Conservation (phyloP, 306 rosid species). For the Pueraria montana region DNA sequence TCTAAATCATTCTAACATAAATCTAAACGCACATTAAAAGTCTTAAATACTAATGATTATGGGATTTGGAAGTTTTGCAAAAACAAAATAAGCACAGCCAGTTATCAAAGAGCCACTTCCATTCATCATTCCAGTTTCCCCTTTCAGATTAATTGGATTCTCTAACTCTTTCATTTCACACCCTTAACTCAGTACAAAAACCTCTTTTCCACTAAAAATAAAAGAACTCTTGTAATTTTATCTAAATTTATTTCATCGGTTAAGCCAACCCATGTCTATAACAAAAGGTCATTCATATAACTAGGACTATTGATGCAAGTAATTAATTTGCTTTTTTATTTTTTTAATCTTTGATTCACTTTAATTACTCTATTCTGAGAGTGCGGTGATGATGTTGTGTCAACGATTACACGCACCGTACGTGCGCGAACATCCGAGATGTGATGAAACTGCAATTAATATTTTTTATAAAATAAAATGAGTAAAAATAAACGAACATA, state of each 20-base stretch:
- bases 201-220: not conserved
- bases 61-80: too few relatives aligned
- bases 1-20: too few relatives aligned
- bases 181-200: too few relatives aligned
- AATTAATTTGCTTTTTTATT: not conserved
- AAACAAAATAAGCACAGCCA: not conserved
- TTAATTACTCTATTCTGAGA: not conserved
- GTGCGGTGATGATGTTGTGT: not conserved
- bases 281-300: not conserved
- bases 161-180: not conserved
- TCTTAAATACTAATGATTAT: too few relatives aligned
- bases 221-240: not conserved
- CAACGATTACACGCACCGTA: not conserved
- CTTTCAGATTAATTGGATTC: not conserved
- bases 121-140: not conserved
- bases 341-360: not conserved
- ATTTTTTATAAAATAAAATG: not conserved
- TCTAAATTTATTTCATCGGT: not conserved
- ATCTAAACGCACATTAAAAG: too few relatives aligned
- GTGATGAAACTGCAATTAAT: not conserved
- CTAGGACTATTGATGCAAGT: not conserved
- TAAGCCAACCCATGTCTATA: not conserved
- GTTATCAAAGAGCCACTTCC: not conserved
- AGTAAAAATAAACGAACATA: not conserved
- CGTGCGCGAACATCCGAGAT: not conserved